Percentiles rank a stretch among this genome's conserved stretches.
These are phyloP conservation scores for Ascomycota sp. DNA, from an alignment of 2,329 filamentous ascomycete species.

Conservation along the genomic window DNA sequence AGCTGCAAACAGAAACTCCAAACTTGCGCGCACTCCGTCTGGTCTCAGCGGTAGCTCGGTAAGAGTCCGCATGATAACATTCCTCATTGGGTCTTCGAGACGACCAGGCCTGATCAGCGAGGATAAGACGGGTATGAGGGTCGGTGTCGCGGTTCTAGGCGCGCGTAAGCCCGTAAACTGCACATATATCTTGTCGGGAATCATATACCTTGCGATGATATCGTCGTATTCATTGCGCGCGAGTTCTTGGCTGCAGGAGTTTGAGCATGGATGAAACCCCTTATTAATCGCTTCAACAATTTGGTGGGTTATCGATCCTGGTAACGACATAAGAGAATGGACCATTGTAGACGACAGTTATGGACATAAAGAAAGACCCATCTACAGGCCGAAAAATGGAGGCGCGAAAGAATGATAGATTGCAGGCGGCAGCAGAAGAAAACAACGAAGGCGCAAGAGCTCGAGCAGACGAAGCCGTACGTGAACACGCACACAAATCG, in stretches of 20 bases:
- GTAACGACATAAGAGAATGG: too few species aligned
- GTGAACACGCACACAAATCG: too few species aligned
- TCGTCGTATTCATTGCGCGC: slow-evolving; percentile 20
- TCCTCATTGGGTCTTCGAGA: slow-evolving; percentile 38
- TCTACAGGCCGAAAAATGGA: too few species aligned
- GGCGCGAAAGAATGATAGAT: too few species aligned
- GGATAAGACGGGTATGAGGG: slow-evolving; percentile 40
- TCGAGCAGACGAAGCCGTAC: too few species aligned
- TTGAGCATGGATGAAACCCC: slow-evolving; percentile 25
- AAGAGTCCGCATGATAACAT: slow-evolving; percentile 33
- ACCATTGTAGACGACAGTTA: too few species aligned
- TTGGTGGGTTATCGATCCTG: slow-evolving; percentile 9
- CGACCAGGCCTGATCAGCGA: slow-evolving; percentile 39
- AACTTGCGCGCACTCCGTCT: slow-evolving; percentile 43
- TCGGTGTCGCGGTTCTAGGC: slow-evolving; percentile 20
- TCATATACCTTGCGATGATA: slow-evolving; percentile 24
- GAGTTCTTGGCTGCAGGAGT: slow-evolving; percentile 12
- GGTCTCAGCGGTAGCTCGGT: slow-evolving; percentile 38
- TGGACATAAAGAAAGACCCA: too few species aligned
- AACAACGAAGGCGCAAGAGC: too few species aligned
- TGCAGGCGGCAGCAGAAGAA: too few species aligned
- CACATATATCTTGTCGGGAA: neutral
- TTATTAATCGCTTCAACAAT: slow-evolving; percentile 21
- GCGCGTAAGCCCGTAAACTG: neutral
- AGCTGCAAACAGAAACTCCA: slow-evolving; percentile 52